Evolutionary conservation across 176 grass and related monocot genomes (phyloP), one percentile per base, ranked within the genome.

Genomic region (Zoysia pacifica): DNA sequence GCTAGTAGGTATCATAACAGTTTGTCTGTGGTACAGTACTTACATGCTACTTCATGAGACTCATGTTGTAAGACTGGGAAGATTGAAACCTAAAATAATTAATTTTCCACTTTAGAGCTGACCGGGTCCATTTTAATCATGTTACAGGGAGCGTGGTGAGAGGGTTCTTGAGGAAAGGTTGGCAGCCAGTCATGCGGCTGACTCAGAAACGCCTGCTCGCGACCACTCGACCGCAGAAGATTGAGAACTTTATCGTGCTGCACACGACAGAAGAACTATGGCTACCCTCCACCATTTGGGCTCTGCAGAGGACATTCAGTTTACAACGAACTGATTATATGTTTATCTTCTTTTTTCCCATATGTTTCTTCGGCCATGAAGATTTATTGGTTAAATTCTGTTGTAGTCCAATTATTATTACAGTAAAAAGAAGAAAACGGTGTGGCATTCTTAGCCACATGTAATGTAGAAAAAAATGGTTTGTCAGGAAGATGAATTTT

Each of bases 151-250:
- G 50, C 86, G 88, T 19, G 95, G 90, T 2, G 92, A 94, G 87
- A 94, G 89, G 92, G 95, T 91, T 28, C 28, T 28, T 2, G 97
- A 99, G 73, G 81, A 96, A 89, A 89, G 93, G 81, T 54, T 95
- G 86, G 86, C 88, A 10, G 84, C 73, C 0, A 88, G 96, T 62
- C 81, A 81, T 71, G 62, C 67, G 9, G 79, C 69, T 81, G 86
- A 83, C 39, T 16, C 88, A 20, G 88, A 89, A 66, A 88, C 75
- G 7, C 48, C 76, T 49, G 75, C 82, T 40, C 77, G 83, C 1
- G 70, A 73, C 35, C 79, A 86, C 60, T 75, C 60, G 19, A 70
- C 62, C 1, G 74, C 77, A 0, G 83, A 94, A 43, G 87, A 90
- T 66, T 89, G 88, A 90, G 78, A 87, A 65, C 48, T 15, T 15